Conservation (phyloP, 345 rosid species). For the Eucalyptus virginea region DNA sequence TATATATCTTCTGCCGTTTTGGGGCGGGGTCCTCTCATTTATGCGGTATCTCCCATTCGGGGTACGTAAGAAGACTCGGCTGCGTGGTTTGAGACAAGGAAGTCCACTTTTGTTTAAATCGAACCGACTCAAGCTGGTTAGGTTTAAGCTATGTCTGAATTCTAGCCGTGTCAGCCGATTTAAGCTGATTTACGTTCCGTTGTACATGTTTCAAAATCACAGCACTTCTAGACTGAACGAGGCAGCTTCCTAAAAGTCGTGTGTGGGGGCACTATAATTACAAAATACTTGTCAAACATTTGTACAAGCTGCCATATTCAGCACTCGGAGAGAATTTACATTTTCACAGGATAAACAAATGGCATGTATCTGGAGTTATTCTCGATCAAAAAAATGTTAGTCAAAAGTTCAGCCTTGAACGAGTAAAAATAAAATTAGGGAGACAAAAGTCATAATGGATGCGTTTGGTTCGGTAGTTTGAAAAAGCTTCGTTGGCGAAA, state of each 20-base stretch:
- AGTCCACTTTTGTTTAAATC: not conserved
- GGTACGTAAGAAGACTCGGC: not conserved
- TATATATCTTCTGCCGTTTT: not conserved
- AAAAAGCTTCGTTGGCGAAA: fast-evolving
- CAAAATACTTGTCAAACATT: not conserved
- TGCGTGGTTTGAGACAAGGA: not conserved
- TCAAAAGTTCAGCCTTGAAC: not conserved
- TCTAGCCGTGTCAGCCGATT: not conserved
- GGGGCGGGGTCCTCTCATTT: not conserved
- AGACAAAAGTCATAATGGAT: not conserved
- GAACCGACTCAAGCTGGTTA: not conserved
- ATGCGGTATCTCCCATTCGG: not conserved
- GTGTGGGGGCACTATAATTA: not conserved
- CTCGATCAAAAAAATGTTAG: not conserved
- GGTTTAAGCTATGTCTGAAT: not conserved
- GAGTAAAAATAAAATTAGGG: not conserved
- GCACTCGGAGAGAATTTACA: not conserved
- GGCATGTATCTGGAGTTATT: not conserved
- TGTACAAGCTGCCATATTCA: not conserved
- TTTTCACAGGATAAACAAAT: not conserved
- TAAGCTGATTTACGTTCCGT: too few relatives aligned
- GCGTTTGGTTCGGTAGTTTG: too few relatives aligned
- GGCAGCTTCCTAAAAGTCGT: not conserved
- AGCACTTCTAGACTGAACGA: not conserved
- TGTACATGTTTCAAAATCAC: not conserved